Percentiles rank a stretch among this genome's conserved stretches.
These are phyloP conservation scores for Cladosporium cucumerinum DNA, from an alignment of 2,329 filamentous ascomycete species.

Conservation along the genomic window DNA sequence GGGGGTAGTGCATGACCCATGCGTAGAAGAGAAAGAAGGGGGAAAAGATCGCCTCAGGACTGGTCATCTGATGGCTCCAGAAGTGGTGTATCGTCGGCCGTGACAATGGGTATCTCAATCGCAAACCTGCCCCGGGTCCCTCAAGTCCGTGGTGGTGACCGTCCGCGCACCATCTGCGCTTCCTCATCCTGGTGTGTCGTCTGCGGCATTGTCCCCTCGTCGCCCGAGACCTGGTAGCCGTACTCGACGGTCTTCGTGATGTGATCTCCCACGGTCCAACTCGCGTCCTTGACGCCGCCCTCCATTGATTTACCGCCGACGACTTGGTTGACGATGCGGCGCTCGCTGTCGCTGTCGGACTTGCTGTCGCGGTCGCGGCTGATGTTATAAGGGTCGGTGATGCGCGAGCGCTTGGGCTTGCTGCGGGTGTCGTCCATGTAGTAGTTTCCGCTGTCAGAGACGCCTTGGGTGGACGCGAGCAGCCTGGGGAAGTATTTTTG, in stretches of 20 bases:
- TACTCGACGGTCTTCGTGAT: constrained; percentile 14
- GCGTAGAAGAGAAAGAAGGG: not conserved
- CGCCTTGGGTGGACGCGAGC: constrained; percentile 6
- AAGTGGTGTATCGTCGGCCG: not conserved
- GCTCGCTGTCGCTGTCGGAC: constrained; percentile 12
- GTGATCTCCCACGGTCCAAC: not conserved
- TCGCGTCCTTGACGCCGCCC: constrained; percentile 3
- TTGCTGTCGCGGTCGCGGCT: constrained; percentile 8
- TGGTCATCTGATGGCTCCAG: constrained; percentile 12
- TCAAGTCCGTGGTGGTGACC: constrained; percentile 2
- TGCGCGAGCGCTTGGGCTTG: constrained; percentile 13
- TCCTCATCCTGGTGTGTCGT: constrained; percentile 5
- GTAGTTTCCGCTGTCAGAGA: constrained; percentile 2
- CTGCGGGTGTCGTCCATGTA: constrained; percentile 11
- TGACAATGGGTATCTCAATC: constrained; percentile 1
- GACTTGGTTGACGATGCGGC: not conserved
- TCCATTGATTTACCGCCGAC: not conserved
- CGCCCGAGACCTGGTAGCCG: constrained; percentile 7
- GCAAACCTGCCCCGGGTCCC: not conserved
- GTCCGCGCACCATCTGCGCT: constrained; percentile 10
- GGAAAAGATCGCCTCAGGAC: not conserved
- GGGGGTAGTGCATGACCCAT: not conserved
- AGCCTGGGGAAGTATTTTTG: constrained; percentile 13
- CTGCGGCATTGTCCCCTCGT: not conserved
- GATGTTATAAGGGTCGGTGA: constrained; percentile 12